Base-by-base conservation (phyloP, 176 grass and related monocot genomes). In the Tillandsia fasciculata region DNA sequence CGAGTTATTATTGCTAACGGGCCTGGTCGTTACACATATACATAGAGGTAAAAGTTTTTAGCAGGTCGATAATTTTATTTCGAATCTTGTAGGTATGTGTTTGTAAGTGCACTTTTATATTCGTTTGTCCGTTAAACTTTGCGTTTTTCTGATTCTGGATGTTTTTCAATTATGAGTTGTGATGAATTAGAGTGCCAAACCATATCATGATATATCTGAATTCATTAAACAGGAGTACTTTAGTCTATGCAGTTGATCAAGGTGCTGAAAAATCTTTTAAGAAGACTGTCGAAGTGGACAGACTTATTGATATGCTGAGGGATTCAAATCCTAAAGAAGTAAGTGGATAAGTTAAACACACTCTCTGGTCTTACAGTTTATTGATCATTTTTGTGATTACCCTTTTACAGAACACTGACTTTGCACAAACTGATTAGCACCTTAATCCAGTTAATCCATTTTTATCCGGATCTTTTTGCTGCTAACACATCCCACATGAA, bases 211-310 rank as follows among this genome's bases (percentile, higher is more conserved):
- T 74, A 65, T 24, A 26, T 74, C 48, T 59, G 14, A 13, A 67
- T 89, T 49, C 8, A 49, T 78, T 77, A 71, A 78, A 71, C 82
- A 92, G 93, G 84, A 86, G 28, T 49, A 83, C 76, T 74, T 64
- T 86, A 2, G 68, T 92, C 83, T 79, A 70, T 13, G 71, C 84
- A 70, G 74, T 68, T 11, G 29, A 81, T 48, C 84, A 92, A 83
- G 84, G 74, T 52, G 81, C 89, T 64, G 84, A 97, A 76, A 63
- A 87, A 80, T 83, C 86, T 28, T 89, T 97, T 70, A 85, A 87
- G 53, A 90, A 87, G 75, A 92, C 89, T 14, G 83, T 97, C 64
- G 86, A 97, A 83, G 76, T 79, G 13, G 93, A 97, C 52, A 78
- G 24, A 70, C 71, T 97, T 49, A 92, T 97, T 72, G 89, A 97